Evolutionary conservation across 306 rosid species (phyloP).

Genomic region (Hippophae rhamnoides): DNA sequence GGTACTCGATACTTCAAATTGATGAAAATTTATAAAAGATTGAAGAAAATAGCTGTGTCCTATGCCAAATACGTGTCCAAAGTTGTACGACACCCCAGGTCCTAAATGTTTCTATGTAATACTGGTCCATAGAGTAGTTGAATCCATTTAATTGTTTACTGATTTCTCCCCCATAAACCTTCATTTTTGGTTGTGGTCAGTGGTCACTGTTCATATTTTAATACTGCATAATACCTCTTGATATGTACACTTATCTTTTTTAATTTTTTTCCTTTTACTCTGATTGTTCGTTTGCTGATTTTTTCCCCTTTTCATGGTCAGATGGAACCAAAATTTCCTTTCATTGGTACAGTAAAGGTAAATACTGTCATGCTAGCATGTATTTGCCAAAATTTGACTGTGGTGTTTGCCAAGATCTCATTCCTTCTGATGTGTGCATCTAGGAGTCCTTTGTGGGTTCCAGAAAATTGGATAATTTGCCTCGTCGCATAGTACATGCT

Average conservation of each 20-base stretch:
- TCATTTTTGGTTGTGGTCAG: neutral
- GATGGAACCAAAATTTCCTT: slow-evolving; percentile 50
- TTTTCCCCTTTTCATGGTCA: slow-evolving; percentile 23
- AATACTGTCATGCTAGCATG: slow-evolving; percentile 12
- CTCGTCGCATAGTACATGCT: slow-evolving; percentile 68
- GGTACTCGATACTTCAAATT: too few species aligned
- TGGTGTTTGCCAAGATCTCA: slow-evolving; percentile 1
- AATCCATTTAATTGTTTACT: neutral
- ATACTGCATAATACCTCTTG: neutral
- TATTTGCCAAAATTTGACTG: slow-evolving; percentile 2
- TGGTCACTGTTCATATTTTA: neutral
- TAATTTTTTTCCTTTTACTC: neutral
- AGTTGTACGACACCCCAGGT: too few species aligned
- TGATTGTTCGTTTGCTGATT: slow-evolving; percentile 10
- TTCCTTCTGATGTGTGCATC: slow-evolving; percentile 11
- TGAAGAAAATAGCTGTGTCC: too few species aligned
- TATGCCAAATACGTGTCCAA: too few species aligned
- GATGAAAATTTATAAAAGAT: too few species aligned
- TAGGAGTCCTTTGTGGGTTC: slow-evolving; percentile 41
- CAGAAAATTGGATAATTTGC: slow-evolving; percentile 50
- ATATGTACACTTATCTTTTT: neutral
- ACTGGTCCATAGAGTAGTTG: too few species aligned
- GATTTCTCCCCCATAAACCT: neutral
- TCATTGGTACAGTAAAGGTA: slow-evolving; percentile 51
- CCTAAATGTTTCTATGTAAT: too few species aligned